Conservation (phyloP, 129 eudicot genomes). For the Escallonia herrerae region DNA sequence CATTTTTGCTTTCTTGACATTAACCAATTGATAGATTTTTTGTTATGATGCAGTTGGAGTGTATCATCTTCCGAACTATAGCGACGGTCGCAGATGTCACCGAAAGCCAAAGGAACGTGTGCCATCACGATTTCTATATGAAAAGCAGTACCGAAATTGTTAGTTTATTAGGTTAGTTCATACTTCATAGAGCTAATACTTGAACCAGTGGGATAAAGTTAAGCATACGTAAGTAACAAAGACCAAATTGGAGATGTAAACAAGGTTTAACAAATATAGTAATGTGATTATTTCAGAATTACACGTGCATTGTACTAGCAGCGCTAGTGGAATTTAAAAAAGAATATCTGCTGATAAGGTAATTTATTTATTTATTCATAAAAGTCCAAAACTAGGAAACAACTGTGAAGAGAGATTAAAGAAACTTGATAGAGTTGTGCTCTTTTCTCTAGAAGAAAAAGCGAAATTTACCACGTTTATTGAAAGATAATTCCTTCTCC, state of each 20-base stretch:
- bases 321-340: not conserved
- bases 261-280: not conserved
- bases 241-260: slow-evolving; percentile 2
- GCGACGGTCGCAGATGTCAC: not conserved
- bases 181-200: not conserved
- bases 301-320: slow-evolving; percentile 12
- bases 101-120: not conserved
- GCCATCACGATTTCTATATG: not conserved
- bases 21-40: not conserved
- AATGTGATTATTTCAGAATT: not conserved
- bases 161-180: not conserved
- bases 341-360: not conserved
- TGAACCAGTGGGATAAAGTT: not conserved
- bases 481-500: not conserved
- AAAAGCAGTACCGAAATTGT: not conserved
- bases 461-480: not conserved
- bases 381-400: slow-evolving; percentile 8
- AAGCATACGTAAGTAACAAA: not conserved
- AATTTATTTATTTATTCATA: slow-evolving; percentile 1
- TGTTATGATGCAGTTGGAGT: not conserved
- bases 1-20: too few species aligned
- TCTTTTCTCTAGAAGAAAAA: not conserved
- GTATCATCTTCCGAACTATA: too few species aligned
- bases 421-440: not conserved
- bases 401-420: not conserved